Evolutionary conservation across 1,284 basidiomycete genomes (phyloP).

Genomic region (Cryptococcus sp.): DNA sequence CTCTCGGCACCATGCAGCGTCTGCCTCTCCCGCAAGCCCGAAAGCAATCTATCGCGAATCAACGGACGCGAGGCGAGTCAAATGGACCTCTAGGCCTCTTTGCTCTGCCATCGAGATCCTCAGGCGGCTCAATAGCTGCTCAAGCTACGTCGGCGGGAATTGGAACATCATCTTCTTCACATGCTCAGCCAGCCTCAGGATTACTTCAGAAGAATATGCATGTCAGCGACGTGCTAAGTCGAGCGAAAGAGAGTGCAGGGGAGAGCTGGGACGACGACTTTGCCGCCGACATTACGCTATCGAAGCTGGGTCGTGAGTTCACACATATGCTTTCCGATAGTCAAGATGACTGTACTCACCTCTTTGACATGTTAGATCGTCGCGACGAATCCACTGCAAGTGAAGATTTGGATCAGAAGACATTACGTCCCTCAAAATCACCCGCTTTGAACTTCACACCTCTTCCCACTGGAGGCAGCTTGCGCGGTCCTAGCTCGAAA

Average conservation of each 20-base stretch:
- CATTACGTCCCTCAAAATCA: slow-evolving; percentile 34
- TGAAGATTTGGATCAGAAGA: slow-evolving; percentile 40
- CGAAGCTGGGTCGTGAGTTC: slow-evolving; percentile 33
- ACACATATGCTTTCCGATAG: not conserved
- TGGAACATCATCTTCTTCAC: too few species aligned
- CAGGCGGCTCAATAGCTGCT: slow-evolving; percentile 29
- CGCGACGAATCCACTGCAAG: slow-evolving; percentile 17
- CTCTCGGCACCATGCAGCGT: slow-evolving; percentile 36
- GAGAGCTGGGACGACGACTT: slow-evolving; percentile 91
- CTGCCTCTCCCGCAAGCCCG: slow-evolving; percentile 22
- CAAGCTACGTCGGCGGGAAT: slow-evolving; percentile 9
- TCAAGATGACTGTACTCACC: not conserved
- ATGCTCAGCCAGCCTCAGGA: slow-evolving; percentile 10
- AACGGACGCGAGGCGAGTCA: slow-evolving; percentile 16
- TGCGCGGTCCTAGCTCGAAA: not conserved
- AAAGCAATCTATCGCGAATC: slow-evolving; percentile 19
- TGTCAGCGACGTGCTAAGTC: slow-evolving; percentile 64
- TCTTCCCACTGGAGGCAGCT: not conserved
- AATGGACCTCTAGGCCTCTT: slow-evolving; percentile 18
- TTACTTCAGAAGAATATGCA: slow-evolving; percentile 58
- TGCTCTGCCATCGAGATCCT: slow-evolving; percentile 28
- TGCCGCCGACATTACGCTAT: slow-evolving; percentile 72
- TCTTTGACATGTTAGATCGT: slow-evolving; percentile 9
- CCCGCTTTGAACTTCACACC: slow-evolving; percentile 7
- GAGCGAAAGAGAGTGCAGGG: slow-evolving; percentile 37